Evolutionary conservation across 2,329 filamentous ascomycete genomes (phyloP), one percentile per base, ranked within the genome.

Genomic region (Trichophyton simii): DNA sequence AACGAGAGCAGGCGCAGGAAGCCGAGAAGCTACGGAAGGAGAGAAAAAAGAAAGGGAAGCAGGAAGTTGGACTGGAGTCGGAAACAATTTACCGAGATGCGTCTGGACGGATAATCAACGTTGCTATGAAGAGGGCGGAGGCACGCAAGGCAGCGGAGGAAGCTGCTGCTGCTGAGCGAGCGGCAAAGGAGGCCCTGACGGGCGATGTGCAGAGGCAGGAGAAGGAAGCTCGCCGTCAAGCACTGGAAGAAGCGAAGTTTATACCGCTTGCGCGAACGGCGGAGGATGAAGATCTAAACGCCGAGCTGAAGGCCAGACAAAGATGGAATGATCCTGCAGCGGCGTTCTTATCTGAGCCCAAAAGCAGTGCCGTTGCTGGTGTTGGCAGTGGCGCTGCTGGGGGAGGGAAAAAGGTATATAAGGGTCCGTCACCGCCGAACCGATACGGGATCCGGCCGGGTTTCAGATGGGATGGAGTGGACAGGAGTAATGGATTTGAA

Each of bases 291-390:
- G 86, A 88, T 58, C 79, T 99, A 79, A 99, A 99, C 68, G 80
- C 82, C 41, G 90, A 95, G 72, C 70, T 96, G 67, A 91, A 84
- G 76, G 85, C 84, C 61, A 77, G 82, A 68, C 82, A 86, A 62
- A 79, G 92, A 67, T 99, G 95, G 95, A 92, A 96, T 72, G 94
- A 99, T 76, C 94, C 94, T 0, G 95, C 95, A 75, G 86, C 87
- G 62, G 82, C 84, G 67, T 95, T 97, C 69, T 72, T 96, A 72
- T 78, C 70, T 69, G 58, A 48, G 8, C 82, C 75, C 75, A 80
- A 75, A 81, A 1, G 70, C 85, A 70, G 75, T 83, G 63, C 88
- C 88, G 1, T 80, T 83, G 0, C 84, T 84, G 60, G 80, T 85
- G 67, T 88, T 15, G 54, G 18, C 15, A 54, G 54, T 73, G 63